Evolutionary conservation across 1,284 basidiomycete genomes (phyloP), one percentile per base, ranked within the genome.

Genomic region (Amylostereum areolatum): DNA sequence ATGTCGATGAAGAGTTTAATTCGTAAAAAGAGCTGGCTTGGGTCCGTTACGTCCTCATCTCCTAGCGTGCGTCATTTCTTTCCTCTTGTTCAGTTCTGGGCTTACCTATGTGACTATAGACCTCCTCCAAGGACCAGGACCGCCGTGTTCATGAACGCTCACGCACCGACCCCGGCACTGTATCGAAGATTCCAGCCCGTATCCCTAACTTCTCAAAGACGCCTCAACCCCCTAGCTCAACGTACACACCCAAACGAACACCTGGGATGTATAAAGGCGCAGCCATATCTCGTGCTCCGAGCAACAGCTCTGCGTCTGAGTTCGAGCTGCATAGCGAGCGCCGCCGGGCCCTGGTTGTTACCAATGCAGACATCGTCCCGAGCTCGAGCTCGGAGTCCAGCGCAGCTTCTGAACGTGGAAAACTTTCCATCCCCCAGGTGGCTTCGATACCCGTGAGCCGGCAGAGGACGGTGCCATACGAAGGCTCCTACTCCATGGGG

Each of bases 341-440:
- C 5, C 49, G 49, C 4, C 64, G 56, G 59, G 71, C 46, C 57
- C 63, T 83, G 3, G 72, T 75, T 3, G 75, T 84, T 3, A 69
- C 78, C 3, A 83, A 83, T 52, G 74, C 73, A 0, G 69, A 72
- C 28, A 68, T 77, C 27, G 59, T 71, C 3, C 62, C 73, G 1
- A 73, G 73, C 36, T 75, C 75, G 3, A 72, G 72, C 25, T 72
- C 65, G 70, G 52, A 70, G 61, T 45, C 70, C 70, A 33, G 45
- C 52, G 51, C 54, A 62, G 1, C 43, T 9, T 51, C 41, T 25
- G 36, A 43, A 31, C 11, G 9, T 5, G 18, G 32, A n/a, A 11
- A 42, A 9, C 12, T 36, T 18, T 30, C 12, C 30, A 41, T 37
- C 28, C 31, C 35, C 28, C 46, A 40, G 5, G 31, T 46, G 37